Evolutionary conservation across 345 rosid species (phyloP), one percentile per base, ranked within the genome.

Genomic region (Brassica rapa): DNA sequence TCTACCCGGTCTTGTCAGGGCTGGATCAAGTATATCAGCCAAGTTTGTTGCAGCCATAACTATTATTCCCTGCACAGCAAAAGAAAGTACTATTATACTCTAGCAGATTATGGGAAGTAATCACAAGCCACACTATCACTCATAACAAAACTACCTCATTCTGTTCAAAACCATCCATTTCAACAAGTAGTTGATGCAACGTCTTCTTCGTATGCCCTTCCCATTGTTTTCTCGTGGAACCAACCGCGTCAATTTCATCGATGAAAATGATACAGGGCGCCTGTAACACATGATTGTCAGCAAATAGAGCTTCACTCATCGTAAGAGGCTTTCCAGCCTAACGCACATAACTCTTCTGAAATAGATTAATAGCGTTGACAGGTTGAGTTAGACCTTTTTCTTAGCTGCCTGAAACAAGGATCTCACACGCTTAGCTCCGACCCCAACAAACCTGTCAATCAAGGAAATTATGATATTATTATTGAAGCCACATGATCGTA

Each of bases 91-190:
- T 72, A 68, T 43, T 39, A 73, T 76, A 65, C 15, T 51, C 3
- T 21, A 3, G 11, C 35, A 70, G 49, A 56, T 15, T 29, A 66
- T 32, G 16, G 29, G 66, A 33, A 35, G 66, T 6, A 69, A 70
- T 69, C 41, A 73, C 39, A 55, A 69, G 16, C 21, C 59, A 65
- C 64, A 23, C 62, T 5, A 32, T 60, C 19, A 12, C 67, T 61
- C 60, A 29, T 37, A 37, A 57, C 29, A 41, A 6, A 77, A 2
- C 61, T 85, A 91, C 98, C 99, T 91, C 97, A 82, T 95, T 93
- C 80, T 93, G 94, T 80, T 95, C 98, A 83, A 95, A 95, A 79
- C 99, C 99, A 86, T 91, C 99, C 99, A 95, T 95, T 84, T 95
- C 98, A 29, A 93, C 99, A 67, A 95, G 99, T 65, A 95, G 80